Percentiles rank a stretch among this genome's conserved stretches.
phyloP scores from a whole-genome alignment of 176 grass and related monocot genomes.

The Avena eriantha region DNA sequence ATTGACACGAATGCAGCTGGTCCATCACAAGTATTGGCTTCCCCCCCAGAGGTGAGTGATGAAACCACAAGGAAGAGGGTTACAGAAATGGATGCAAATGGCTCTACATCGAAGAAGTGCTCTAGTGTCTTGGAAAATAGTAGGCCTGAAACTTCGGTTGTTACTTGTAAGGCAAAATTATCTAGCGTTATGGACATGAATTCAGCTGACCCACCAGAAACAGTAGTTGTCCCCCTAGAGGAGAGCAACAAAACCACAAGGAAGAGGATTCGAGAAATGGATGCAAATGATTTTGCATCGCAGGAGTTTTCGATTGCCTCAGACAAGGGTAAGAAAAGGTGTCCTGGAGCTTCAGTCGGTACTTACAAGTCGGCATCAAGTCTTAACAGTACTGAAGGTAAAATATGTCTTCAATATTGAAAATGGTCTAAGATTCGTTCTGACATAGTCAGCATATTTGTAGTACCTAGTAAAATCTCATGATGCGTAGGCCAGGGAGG shows the following conservation, averaged over 20 bases:
- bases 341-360: neutral
- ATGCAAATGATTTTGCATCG: neutral
- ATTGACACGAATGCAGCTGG: conserved; percentile 2
- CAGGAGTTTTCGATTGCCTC: conserved; percentile 24
- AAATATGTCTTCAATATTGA: neutral
- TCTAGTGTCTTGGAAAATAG: conserved; percentile 21
- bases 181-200: neutral
- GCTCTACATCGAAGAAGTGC: conserved; percentile 23
- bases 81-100: conserved; percentile 17
- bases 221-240: neutral
- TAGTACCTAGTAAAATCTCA: neutral
- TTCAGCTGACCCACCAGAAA: conserved; percentile 23
- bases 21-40: conserved; percentile 14
- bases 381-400: conserved; percentile 40
- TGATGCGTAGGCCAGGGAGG: neutral
- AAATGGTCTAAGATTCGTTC: neutral
- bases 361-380: conserved; percentile 32
- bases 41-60: neutral
- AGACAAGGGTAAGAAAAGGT: conserved; percentile 32
- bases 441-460: conserved; percentile 30
- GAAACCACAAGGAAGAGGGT: conserved; percentile 35
- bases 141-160: neutral
- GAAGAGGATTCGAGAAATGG: conserved; percentile 36
- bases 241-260: conserved; percentile 6
- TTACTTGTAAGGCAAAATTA: conserved; percentile 11